Base-by-base conservation (phyloP, 805 yeast genomes). In the Citeromyces nyonsensis region DNA sequence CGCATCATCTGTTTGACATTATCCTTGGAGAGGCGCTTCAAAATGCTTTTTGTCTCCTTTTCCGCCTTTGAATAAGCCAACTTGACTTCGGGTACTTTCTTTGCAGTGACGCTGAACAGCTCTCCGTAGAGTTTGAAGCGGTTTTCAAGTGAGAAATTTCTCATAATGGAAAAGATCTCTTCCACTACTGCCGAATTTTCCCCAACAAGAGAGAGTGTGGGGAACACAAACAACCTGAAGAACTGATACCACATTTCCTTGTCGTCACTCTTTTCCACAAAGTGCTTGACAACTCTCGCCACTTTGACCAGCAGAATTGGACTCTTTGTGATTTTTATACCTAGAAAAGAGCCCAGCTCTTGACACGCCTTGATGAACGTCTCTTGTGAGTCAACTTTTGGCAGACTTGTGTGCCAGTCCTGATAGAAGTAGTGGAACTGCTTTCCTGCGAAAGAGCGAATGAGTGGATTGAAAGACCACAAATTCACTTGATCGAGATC, bases 81-180 rank as follows among this genome's bases (percentile, higher is more conserved):
- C 38, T 73, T 76, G 5, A 81, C 59, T 12, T 59, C 58, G 0
- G 71, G 59, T 35, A 65, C 58, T 36, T 63, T 69, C 43, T 78
- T 78, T 3, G 75, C 59, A 3, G 70, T 49, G 3, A 66, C 71
- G 25, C 63, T 66, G 33, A 67, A 61, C 47, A 83, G 63, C 42
- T 85, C 95, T 26, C 94, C 91, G 48, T 86, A 86, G 12, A 88
- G 50, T 36, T 77, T 72, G 51, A 69, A 86, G 31, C 96, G 62
- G 35, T 62, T 63, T 33, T 78, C 79, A 25, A 70, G 45, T 3
- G 83, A 57, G 44, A 64, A 83, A 24, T 49, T 42, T 6, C 59
- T 48, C 37, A 88, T 45, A 1, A 84, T 44, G 6, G 56, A 49
- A 44, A 55, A 83, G 1, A 82, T 66, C 38, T 70, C 77, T 38